Conservation (phyloP, 768 basidiomycete genomes). For the Exidia glandulosa region DNA sequence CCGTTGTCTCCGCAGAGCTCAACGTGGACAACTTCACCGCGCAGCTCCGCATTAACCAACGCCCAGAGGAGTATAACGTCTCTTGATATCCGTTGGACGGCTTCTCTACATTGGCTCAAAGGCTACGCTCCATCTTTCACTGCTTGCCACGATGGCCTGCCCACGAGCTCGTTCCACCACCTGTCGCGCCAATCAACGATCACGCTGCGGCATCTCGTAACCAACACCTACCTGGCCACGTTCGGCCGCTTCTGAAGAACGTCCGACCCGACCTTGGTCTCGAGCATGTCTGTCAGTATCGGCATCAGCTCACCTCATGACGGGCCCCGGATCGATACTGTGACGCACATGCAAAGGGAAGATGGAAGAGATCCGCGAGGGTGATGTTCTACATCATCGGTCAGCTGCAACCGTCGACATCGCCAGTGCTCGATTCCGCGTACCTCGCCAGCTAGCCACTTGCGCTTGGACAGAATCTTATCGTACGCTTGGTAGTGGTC, state of each 20-base stretch:
- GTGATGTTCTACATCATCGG: conserved; percentile 27
- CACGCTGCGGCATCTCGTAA: too few species aligned
- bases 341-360: conserved; percentile 39
- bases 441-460: conserved; percentile 36
- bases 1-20: too few species aligned
- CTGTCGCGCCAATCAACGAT: too few species aligned
- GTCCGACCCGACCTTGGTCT: background rate
- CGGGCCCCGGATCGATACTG: too few species aligned
- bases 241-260: background rate
- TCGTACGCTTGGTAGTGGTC: conserved; percentile 44
- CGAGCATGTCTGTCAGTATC: too few species aligned
- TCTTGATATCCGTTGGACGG: too few species aligned
- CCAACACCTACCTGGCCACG: background rate
- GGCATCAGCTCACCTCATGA: too few species aligned
- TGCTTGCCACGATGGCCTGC: background rate
- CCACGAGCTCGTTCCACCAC: background rate
- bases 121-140: background rate
- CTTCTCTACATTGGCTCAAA: too few species aligned
- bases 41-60: too few species aligned
- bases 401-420: background rate
- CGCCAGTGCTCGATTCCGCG: background rate
- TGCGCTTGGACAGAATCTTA: conserved; percentile 40
- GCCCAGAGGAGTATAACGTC: too few species aligned
- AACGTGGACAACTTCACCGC: too few species aligned
- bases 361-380: conserved; percentile 47